Evolutionary conservation across 2,329 filamentous ascomycete genomes (phyloP).

Genomic region (Chalaropsis ovoidea): DNA sequence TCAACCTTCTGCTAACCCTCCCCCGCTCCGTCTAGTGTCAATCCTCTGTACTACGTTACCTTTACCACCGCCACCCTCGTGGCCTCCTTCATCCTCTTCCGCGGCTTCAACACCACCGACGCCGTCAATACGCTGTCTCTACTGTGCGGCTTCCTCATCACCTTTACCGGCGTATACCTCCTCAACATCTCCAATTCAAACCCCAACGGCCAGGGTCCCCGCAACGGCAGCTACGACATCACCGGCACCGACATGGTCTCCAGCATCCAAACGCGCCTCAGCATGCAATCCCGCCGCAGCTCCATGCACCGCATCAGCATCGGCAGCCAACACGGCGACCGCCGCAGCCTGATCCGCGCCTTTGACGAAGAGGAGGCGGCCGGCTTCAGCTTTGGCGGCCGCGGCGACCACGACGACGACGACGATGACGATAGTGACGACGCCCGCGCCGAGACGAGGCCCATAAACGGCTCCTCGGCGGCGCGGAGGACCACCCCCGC

Average conservation of each 20-base stretch:
- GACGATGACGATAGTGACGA: conserved; percentile 57
- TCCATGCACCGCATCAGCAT: conserved; percentile 54
- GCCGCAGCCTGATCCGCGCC: conserved; percentile 73
- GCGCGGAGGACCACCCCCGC: conserved; percentile 29
- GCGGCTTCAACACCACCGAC: conserved; percentile 90
- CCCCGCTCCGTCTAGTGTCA: conserved; percentile 53
- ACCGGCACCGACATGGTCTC: conserved; percentile 88
- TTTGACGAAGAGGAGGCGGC: conserved; percentile 76
- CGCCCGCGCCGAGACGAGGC: conserved; percentile 26
- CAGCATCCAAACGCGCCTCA: conserved; percentile 77
- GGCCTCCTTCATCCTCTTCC: conserved; percentile 92
- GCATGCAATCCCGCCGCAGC: conserved; percentile 82
- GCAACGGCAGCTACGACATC: conserved; percentile 59
- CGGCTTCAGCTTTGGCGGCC: conserved; percentile 56
- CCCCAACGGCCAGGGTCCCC: conserved; percentile 62
- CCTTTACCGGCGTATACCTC: conserved; percentile 90
- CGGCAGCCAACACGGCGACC: conserved; percentile 56
- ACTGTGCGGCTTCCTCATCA: conserved; percentile 84
- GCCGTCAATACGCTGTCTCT: conserved; percentile 85
- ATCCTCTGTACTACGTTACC: conserved; percentile 93
- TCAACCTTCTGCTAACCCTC: not conserved
- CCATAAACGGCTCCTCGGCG: conserved; percentile 24
- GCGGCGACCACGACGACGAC: conserved; percentile 72
- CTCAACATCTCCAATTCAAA: conserved; percentile 91
- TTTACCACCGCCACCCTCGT: conserved; percentile 91